Percentiles rank a stretch among this genome's conserved stretches.
These are phyloP conservation scores for Chaetomiaceae sp. DNA, from an alignment of 2,329 filamentous ascomycete genomes.

Conservation along the genomic window DNA sequence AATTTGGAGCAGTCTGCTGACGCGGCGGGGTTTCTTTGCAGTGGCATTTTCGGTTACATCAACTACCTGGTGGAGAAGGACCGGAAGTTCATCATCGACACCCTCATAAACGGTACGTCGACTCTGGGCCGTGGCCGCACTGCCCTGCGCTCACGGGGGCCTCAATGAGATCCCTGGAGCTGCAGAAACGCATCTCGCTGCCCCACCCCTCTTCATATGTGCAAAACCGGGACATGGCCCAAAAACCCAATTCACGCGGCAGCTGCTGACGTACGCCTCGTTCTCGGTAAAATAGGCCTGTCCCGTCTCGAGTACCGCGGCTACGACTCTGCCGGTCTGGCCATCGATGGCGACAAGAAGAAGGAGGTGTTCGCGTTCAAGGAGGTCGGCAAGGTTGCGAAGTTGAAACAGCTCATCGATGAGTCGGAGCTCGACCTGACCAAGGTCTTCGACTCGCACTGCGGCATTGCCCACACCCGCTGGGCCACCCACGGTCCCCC, in stretches of 20 bases:
- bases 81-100: slow-evolving; percentile 91
- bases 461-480: slow-evolving; percentile 96
- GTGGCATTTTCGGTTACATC: slow-evolving; percentile 97
- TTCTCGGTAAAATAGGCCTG: slow-evolving; percentile 55
- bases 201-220: slow-evolving; percentile 11
- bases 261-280: slow-evolving; percentile 16
- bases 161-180: background rate
- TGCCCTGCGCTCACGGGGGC: background rate
- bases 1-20: slow-evolving; percentile 18
- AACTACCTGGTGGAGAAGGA: slow-evolving; percentile 99
- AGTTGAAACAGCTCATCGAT: slow-evolving; percentile 88
- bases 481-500: slow-evolving; percentile 98
- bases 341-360: slow-evolving; percentile 96
- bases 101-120: slow-evolving; percentile 82
- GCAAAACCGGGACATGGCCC: background rate
- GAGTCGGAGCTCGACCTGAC: slow-evolving; percentile 75
- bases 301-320: slow-evolving; percentile 96
- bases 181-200: slow-evolving; percentile 3
- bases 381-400: slow-evolving; percentile 98
- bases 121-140: background rate
- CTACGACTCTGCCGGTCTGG: slow-evolving; percentile 95
- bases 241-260: slow-evolving; percentile 5
- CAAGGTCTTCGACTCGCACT: slow-evolving; percentile 96
- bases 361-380: slow-evolving; percentile 97
- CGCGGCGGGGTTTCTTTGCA: slow-evolving; percentile 32